Base-by-base conservation (phyloP, 352 stramenopile species). In the Aphanomyces stellatus region DNA sequence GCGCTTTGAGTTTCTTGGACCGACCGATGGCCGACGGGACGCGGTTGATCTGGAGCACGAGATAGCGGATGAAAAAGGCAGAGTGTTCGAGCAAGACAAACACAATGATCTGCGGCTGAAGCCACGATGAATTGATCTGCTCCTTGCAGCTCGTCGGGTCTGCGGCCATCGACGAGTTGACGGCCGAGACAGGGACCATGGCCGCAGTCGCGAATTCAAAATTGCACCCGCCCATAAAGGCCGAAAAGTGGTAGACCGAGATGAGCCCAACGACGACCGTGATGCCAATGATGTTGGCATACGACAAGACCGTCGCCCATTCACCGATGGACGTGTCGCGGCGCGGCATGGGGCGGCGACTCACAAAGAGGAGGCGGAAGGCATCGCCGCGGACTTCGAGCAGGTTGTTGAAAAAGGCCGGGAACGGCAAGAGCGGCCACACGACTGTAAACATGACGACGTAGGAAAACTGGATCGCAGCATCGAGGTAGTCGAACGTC, bases 391-490 rank as follows among this genome's bases (percentile, higher is more conserved):
- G 86, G 19, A 95, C 84, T 72, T 95, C 86, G 13, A 96, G 62
- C n/a, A 96, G 46, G 57, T 93, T 93, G 64, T 93, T 92, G 62
- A 90, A 72, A 51, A 91, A 92, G n/a, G 87, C 87, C 25, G 85
- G 84, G 41, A 94, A 81, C 34, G 87, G 87, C 56, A 96, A 64
- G 42, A 96, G 68, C n/a, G 85, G 85, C 87, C 87, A 96, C 62
- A 93, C 87, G 8, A 91, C 85, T 3, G 85, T 94, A 61, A 96
- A 96, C 87, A 96, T 96, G 69, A 93, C 77, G 57, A 96, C 82
- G 66, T 94, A 96, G 5, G 85, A 93, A 59, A 96, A 92, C 73
- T 96, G 87, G 60, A 96, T 93, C 65, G 82, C 88, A 7, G 87
- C 82, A 68, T 93, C 85, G 65, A 96, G 68, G 65, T 96, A 96